Evolutionary conservation across 352 stramenopile genomes (phyloP).

Genomic region (Globisporangium spiculum): DNA sequence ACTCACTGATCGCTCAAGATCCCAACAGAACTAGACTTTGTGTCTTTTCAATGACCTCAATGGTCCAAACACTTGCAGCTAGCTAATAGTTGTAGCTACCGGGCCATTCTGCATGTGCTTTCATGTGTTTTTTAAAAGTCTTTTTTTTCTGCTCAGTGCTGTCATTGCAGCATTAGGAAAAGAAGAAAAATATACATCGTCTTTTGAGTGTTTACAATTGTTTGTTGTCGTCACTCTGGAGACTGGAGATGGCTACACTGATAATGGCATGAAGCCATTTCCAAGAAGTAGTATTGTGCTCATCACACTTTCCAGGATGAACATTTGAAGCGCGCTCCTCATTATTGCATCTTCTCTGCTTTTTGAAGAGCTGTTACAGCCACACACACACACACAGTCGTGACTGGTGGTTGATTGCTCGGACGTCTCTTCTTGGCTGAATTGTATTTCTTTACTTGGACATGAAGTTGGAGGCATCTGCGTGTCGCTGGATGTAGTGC

Average conservation of each 20-base stretch:
- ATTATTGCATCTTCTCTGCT: background rate
- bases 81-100: background rate
- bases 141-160: background rate
- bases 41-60: slow-evolving; percentile 5
- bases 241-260: background rate
- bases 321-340: background rate
- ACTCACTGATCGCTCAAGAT: background rate
- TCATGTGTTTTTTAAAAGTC: background rate
- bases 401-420: background rate
- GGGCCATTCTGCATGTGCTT: slow-evolving; percentile 11
- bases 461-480: slow-evolving; percentile 78
- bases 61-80: background rate
- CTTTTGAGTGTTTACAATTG: background rate
- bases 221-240: background rate
- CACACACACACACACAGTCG: background rate
- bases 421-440: background rate
- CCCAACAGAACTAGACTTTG: background rate
- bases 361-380: background rate
- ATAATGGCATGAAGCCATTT: background rate
- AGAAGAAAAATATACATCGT: background rate
- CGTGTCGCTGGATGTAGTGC: slow-evolving; percentile 84
- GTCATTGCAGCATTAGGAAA: background rate
- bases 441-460: slow-evolving; percentile 40
- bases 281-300: background rate
- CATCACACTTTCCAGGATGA: background rate